Evolutionary conservation across 1,139 yeast genomes (phyloP), one percentile per base, ranked within the genome.

Genomic region (Yamadazyma diospyri): DNA sequence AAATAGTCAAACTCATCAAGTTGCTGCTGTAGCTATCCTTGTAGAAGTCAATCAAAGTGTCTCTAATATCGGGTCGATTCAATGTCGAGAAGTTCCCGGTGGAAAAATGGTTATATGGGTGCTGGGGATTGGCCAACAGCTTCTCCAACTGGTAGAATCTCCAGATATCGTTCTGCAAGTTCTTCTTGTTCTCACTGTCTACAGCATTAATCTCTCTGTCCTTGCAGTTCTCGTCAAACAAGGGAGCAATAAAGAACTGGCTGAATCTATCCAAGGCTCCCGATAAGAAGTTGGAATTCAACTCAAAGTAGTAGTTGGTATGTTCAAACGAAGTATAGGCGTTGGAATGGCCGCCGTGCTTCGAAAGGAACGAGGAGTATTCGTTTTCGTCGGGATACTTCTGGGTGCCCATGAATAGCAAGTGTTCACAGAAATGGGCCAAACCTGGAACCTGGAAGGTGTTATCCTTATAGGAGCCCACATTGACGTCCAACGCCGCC

Each of bases 371-470:
- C 35, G 81, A 76, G 29, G 81, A 70, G 57, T 92, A 92, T 47
- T 87, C 97, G 55, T 87, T 88, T 56, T 92, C 98, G 39, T 73
- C 69, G 0, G 98, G 98, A 50, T 82, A 92, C 59, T 88, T 89
- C 46, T 76, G 69, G 4, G 97, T 89, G n/a, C 98, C 98, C 96
- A 92, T 87, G 56, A 92, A 92, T 40, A 92, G 66, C 45, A 92
- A 68, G 59, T 92, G 98, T 61, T 92, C 98, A 60, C 97, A 88
- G 57, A 92, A 92, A 59, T 92, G 98, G 3, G 98, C 98, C 41
- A 92, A 65, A 1, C 98, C 98, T 2, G 89, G 82, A 19, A 87
- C 57, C 18, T 70, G 65, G 41, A 59, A 69, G 32, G 72, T 68
- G 12, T 85, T 86, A 51, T 92, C 97, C 32, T 84, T 76, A 54